Evolutionary conservation across 352 stramenopile species (phyloP), one percentile per base, ranked within the genome.

Genomic region (Phytophthora lateralis): DNA sequence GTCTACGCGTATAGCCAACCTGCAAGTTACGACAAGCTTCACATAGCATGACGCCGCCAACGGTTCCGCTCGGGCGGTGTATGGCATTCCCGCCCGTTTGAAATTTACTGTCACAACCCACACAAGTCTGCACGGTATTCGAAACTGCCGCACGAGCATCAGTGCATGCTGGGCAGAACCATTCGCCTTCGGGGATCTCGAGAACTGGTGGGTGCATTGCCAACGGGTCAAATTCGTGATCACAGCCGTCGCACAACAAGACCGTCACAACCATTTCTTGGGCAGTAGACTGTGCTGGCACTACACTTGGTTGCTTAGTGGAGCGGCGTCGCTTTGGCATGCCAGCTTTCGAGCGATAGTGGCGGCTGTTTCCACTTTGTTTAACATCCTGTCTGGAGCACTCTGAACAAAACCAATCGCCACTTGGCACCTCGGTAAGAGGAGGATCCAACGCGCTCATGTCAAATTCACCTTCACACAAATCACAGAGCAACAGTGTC

Each of bases 211-310:
- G 80, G 46, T 72, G 58, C 37, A 93, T 69, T 18, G 61, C 55
- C 27, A 58, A 55, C 15, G 83, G 60, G 27, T 90, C 82, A 39
- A 83, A 89, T 30, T 90, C 81, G 37, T 74, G 71, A 43, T 90
- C 82, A 39, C 83, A 94, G 0, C 80, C 78, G 30, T 92, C 81
- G 46, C 85, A 93, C 34, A 91, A 71, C 26, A 93, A 56, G 18
- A 91, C 37, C 2, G 70, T 86, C 26, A 84, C 63, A 18, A 71
- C 47, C 12, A 56, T 29, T 35, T 73, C 34, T 42, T 66, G 48
- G 9, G 21, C 26, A 30, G 60, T 8, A 14, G 41, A 29, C 12
- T 51, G 47, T 27, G 4, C 4, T 27, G 43, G 29, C 14, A 29
- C 5, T 9, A 11, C 18, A 41, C 9, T 26, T 18, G 50, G 17